These are phyloP conservation scores for Candida sp. DNA, from an alignment of 1,139 yeast species.

Conservation along the genomic window DNA sequence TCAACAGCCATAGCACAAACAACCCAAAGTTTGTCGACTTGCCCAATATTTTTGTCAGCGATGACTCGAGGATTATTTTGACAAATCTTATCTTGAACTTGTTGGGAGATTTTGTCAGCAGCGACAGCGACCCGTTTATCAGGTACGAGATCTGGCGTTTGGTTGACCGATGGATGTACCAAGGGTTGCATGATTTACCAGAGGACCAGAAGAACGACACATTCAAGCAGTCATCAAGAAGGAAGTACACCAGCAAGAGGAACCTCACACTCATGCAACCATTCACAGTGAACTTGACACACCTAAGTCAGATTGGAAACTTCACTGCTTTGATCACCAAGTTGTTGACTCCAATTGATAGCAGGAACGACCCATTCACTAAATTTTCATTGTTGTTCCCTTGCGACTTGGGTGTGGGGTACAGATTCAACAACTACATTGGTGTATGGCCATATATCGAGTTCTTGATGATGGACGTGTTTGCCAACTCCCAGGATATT, in stretches of 20 bases:
- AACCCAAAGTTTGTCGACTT: conserved; percentile 24
- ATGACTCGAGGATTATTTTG: conserved; percentile 40
- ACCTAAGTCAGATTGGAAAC: conserved; percentile 63
- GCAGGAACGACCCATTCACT: conserved; percentile 34
- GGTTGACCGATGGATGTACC: conserved; percentile 80
- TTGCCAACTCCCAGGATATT: conserved; percentile 46
- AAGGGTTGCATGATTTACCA: conserved; percentile 24
- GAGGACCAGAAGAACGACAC: conserved; percentile 14
- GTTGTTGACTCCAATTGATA: conserved; percentile 28
- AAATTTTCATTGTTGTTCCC: conserved; percentile 61
- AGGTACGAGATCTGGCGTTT: conserved; percentile 68
- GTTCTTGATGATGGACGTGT: conserved; percentile 67
- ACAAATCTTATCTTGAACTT: conserved; percentile 38
- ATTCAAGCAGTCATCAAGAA: conserved; percentile 14
- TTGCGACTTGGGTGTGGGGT: conserved; percentile 59
- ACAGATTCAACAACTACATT: conserved; percentile 50
- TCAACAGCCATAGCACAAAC: conserved; percentile 17
- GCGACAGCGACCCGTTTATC: conserved; percentile 30
- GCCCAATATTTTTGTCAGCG: conserved; percentile 32
- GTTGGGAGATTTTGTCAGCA: conserved; percentile 54
- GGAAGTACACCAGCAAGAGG: conserved; percentile 27
- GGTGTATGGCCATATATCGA: conserved; percentile 89
- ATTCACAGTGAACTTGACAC: conserved; percentile 35
- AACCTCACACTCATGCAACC: conserved; percentile 36
- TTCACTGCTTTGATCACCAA: conserved; percentile 56